Percentiles rank a stretch among this genome's conserved stretches.
These are phyloP conservation scores for Lentinula raphanica DNA, from an alignment of 768 basidiomycete genomes.

Conservation along the genomic window DNA sequence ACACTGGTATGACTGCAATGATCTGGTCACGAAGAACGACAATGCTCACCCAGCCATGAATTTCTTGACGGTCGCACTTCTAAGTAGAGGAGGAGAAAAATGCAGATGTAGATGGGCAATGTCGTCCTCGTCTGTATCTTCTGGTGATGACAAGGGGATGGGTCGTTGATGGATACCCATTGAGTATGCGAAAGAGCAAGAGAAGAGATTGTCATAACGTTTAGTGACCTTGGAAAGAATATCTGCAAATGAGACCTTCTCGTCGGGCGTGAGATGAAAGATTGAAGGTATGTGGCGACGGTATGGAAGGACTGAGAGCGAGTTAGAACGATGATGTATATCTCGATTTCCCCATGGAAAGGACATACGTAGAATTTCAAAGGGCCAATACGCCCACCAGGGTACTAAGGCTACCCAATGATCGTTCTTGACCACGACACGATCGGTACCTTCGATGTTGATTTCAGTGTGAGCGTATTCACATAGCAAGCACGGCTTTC, in stretches of 20 bases:
- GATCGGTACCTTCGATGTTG: constrained; percentile 30
- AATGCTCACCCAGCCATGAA: constrained; percentile 78
- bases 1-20: not conserved
- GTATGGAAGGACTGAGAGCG: constrained; percentile 61
- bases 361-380: constrained; percentile 65
- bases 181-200: constrained; percentile 87
- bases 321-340: not conserved
- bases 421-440: constrained; percentile 63
- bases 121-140: constrained; percentile 39
- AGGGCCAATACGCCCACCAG: constrained; percentile 97
- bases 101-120: constrained; percentile 83
- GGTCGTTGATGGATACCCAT: constrained; percentile 93
- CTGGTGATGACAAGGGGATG: constrained; percentile 30
- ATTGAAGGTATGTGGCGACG: constrained; percentile 75
- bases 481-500: constrained; percentile 66
- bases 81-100: constrained; percentile 78
- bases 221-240: constrained; percentile 60
- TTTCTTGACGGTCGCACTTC: constrained; percentile 80
- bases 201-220: constrained; percentile 76
- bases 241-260: constrained; percentile 60
- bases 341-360: not conserved
- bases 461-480: constrained; percentile 74
- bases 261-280: constrained; percentile 49
- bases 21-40: too few relatives aligned
- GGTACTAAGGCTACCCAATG: constrained; percentile 85